phyloP scores from a whole-genome alignment of 176 grass and related monocot species.

The Raddia guianensis region DNA sequence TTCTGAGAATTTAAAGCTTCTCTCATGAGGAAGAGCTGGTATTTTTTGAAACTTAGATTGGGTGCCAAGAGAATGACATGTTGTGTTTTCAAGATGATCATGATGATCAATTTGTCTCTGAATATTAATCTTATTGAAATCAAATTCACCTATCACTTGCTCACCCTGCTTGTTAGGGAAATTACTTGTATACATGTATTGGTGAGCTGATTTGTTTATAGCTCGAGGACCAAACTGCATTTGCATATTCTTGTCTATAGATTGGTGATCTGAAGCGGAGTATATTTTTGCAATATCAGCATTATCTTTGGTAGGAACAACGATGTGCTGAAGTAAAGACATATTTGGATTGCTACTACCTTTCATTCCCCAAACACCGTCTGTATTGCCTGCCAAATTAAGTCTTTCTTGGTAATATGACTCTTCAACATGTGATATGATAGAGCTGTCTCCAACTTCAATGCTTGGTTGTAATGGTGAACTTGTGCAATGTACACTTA shows the following conservation, averaged over 20 bases:
- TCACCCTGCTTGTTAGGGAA: background rate
- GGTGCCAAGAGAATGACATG: background rate
- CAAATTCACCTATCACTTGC: background rate
- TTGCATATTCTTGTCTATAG: background rate
- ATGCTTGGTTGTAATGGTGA: background rate
- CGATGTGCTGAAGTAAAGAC: background rate
- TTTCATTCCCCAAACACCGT: background rate
- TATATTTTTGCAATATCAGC: background rate
- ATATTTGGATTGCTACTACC: background rate
- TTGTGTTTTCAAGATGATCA: background rate
- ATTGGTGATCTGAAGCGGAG: constrained; percentile 9
- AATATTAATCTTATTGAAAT: background rate
- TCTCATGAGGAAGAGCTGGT: background rate
- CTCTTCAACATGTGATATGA: background rate
- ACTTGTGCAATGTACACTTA: background rate
- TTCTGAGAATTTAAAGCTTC: constrained; percentile 5
- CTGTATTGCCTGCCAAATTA: background rate
- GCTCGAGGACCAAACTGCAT: background rate
- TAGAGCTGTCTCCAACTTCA: background rate
- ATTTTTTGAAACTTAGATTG: background rate
- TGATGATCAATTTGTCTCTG: background rate
- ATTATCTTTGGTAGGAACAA: background rate
- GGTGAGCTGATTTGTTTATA: background rate
- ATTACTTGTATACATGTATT: background rate
- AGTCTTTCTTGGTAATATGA: background rate